Base-by-base conservation (phyloP, 164 flowering plant species). In the Tetrastigma voinierianum region DNA sequence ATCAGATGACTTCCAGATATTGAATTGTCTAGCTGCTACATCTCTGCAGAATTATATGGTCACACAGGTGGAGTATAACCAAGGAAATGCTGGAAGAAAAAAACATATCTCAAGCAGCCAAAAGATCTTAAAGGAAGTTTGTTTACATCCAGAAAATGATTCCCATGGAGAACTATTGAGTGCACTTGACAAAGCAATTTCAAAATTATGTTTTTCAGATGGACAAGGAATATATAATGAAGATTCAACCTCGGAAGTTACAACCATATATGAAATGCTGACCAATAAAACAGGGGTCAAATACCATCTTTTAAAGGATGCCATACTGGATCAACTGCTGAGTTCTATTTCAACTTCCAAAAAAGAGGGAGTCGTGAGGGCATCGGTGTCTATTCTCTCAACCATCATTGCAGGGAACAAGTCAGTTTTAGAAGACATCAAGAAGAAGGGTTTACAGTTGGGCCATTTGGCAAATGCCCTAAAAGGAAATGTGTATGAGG, bases 401-500 rank as follows among this genome's bases (percentile, higher is more conserved):
- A 77, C 80, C 6, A 74, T 88, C 43, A 65, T 80, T 68, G 74
- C 69, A 17, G 74, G 57, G 51, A 88, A 88, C 69, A 68, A 49
- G 51, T 73, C 84, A 46, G 76, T 73, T 20, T 49, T 86, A 23
- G 80, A 87, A 19, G 87, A 86, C 21, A 77, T 88, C 59, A 89
- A 81, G 80, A 84, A 64, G 72, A 88, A 81, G 44, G 89, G 89
- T 49, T 68, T 84, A 59, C 70, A 58, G 51, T 67, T 90, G 71
- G 67, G 67, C 23, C 83, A 85, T 67, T 67, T 88, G 52, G 90
- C 84, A 57, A 77, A 61, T 61, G 97, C 93, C 18, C 78, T 90
- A 19, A 88, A 86, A 64, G 70, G 73, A 69, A 83, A 84, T 67
- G 87, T 87, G 46, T 83, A 83, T 13, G 96, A 90, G 71, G 92